Evolutionary conservation across 306 rosid genomes (phyloP), one percentile per base, ranked within the genome.

Genomic region (Cyamopsis tetragonoloba): DNA sequence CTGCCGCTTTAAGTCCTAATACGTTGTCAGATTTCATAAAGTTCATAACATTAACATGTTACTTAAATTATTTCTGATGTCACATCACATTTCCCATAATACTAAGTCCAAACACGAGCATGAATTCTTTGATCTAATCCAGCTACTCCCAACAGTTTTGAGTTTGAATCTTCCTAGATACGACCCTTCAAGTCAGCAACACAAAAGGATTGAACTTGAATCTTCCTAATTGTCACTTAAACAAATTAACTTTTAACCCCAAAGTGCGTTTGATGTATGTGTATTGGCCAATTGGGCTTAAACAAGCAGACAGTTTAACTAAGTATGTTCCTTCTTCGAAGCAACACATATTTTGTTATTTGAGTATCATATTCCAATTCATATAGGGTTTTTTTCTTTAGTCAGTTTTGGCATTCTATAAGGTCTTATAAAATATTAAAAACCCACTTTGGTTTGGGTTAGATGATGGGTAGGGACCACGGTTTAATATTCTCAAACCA

Each of bases 331-430:
- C 38, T 77, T 81, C 80, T 50, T 34, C 7, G 68, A 81, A 81
- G 73, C 3, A 64, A 17, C 80, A 26, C 77, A 39, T 74, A 43
- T 18, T 35, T 49, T 47, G 70, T 62, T 58, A 9, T 49, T 18
- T 37, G 31, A 68, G 35, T 34, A 53, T 49, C 56, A 69, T 68
- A 61, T 64, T 73, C 32, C 26, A 41, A 66, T 57, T 41, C 6
- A 27, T 1, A 38, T 58, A 43, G 17, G n/a, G 10, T 60, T 17
- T 26, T 63, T 38, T 65, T 71, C 77, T 53, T 34, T 15, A 66
- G 88, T 89, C 90, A 89, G 87, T 61, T 76, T 84, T 84, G 87
- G 87, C 77, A 71, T 76, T 72, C 89, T 65, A 28, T 54, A 58
- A 9, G 53, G 47, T 48, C 60, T 20, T 31, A 66, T 66, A 63